phyloP scores from a whole-genome alignment of 2,329 filamentous ascomycete genomes.

The Podosphaera xanthii region DNA sequence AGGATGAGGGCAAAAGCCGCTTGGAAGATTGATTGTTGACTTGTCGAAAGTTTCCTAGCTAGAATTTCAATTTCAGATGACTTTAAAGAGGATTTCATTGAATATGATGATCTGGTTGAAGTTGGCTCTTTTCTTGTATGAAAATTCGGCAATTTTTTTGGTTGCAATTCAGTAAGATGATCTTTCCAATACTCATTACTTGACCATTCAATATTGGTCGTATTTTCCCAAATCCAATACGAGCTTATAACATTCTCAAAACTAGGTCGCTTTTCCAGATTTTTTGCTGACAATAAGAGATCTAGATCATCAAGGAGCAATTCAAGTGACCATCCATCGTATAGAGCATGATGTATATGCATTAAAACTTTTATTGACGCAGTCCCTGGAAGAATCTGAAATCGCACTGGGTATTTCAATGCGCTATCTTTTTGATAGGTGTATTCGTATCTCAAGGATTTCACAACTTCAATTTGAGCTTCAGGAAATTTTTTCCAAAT shows the following conservation, averaged over 20 bases:
- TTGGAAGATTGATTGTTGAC: conserved; percentile 54
- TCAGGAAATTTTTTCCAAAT: conserved; percentile 31
- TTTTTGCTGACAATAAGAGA: conserved; percentile 15
- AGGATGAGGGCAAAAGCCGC: conserved; percentile 45
- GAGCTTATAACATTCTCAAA: conserved; percentile 37
- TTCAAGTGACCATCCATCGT: conserved; percentile 86
- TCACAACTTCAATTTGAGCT: conserved; percentile 18
- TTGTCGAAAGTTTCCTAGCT: conserved; percentile 15
- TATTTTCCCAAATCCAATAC: conserved; percentile 16
- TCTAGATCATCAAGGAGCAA: conserved; percentile 46
- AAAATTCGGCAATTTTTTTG: conserved; percentile 34
- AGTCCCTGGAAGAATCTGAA: conserved; percentile 26
- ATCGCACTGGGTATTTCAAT: conserved; percentile 28
- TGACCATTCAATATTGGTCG: conserved; percentile 16
- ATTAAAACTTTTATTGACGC: conserved; percentile 15
- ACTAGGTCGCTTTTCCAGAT: conserved; percentile 23
- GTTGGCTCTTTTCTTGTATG: conserved; percentile 17
- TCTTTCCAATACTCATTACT: conserved; percentile 47
- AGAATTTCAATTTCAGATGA: conserved; percentile 10
- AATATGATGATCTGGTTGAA: conserved; percentile 12
- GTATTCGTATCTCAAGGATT: conserved; percentile 20
- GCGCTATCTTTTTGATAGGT: conserved; percentile 18
- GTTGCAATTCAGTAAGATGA: conserved; percentile 33
- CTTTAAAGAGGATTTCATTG: conserved; percentile 15
- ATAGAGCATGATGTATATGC: conserved; percentile 59